These are phyloP conservation scores for Rhododendron simsii DNA, from an alignment of 148 eudicot genomes.

Conservation along the genomic window DNA sequence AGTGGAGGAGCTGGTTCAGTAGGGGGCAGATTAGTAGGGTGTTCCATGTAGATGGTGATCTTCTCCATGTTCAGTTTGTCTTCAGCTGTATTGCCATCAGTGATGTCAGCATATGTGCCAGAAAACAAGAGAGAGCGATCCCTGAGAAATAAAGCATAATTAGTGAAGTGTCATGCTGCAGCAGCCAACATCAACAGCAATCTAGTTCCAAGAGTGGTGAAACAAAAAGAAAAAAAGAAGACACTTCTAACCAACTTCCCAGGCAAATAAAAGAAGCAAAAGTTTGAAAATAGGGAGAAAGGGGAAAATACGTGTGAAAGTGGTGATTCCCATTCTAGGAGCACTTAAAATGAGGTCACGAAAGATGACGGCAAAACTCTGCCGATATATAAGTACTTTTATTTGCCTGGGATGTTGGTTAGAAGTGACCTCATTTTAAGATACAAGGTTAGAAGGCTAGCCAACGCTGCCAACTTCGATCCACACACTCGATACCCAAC, in stretches of 20 bases:
- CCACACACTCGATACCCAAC: neutral
- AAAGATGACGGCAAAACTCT: no score
- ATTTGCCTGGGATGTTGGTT: no score
- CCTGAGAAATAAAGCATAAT: constrained; percentile 40
- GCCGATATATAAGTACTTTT: no score
- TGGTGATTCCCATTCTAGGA: no score
- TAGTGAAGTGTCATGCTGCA: neutral
- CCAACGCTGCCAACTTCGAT: neutral
- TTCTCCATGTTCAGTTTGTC: constrained; percentile 62
- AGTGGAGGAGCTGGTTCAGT: constrained; percentile 83
- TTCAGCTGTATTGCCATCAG: constrained; percentile 36
- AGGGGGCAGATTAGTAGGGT: constrained; percentile 86
- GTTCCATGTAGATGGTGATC: constrained; percentile 80
- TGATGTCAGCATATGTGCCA: constrained; percentile 43
- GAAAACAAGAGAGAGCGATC: constrained; percentile 65
- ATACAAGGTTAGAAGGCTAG: neutral
- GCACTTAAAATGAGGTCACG: no score
- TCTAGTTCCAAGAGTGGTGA: no score
- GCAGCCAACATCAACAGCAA: neutral
- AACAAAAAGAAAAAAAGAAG: neutral
- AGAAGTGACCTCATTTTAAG: no score
- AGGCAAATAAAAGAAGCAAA: no score
- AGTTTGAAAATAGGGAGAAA: no score
- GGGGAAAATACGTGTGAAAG: no score
- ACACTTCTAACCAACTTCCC: neutral